Evolutionary conservation across 2,329 filamentous ascomycete genomes (phyloP).

Genomic region (Tolypocladium cylindrosporum): DNA sequence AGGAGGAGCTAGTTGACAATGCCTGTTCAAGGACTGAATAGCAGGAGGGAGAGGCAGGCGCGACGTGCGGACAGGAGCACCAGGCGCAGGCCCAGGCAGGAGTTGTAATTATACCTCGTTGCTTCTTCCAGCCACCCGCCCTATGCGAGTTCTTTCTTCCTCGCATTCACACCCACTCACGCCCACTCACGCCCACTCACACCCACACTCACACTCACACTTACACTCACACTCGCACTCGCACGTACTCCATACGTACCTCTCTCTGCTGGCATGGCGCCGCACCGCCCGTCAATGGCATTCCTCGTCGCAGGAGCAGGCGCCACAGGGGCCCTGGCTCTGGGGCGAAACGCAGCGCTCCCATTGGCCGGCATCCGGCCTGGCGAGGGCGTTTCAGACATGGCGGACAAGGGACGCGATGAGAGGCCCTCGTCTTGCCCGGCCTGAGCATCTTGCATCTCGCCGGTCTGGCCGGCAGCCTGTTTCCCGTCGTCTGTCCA

Average conservation of each 20-base stretch:
- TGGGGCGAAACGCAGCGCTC: neutral
- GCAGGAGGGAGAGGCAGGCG: neutral
- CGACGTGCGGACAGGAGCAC: neutral
- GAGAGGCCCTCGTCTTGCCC: neutral
- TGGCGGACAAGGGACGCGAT: neutral
- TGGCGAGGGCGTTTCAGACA: conserved; percentile 1
- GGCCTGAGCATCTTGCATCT: neutral
- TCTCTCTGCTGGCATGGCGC: neutral
- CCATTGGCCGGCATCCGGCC: conserved; percentile 4
- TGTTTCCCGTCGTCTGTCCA: neutral
- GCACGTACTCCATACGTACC: neutral
- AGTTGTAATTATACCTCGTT: neutral
- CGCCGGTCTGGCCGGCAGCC: neutral
- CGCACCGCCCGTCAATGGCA: neutral
- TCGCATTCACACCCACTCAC: neutral
- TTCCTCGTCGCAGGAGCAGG: neutral
- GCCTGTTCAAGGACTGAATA: neutral
- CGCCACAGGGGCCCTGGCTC: neutral
- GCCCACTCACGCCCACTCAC: too few species aligned
- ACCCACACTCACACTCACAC: neutral
- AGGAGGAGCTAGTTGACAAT: neutral
- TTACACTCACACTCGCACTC: neutral
- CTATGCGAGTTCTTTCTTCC: neutral
- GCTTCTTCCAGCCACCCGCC: neutral
- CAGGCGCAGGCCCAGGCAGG: neutral